Evolutionary conservation across 768 basidiomycete species (phyloP), one percentile per base, ranked within the genome.

Genomic region (Dentipellis sp.): DNA sequence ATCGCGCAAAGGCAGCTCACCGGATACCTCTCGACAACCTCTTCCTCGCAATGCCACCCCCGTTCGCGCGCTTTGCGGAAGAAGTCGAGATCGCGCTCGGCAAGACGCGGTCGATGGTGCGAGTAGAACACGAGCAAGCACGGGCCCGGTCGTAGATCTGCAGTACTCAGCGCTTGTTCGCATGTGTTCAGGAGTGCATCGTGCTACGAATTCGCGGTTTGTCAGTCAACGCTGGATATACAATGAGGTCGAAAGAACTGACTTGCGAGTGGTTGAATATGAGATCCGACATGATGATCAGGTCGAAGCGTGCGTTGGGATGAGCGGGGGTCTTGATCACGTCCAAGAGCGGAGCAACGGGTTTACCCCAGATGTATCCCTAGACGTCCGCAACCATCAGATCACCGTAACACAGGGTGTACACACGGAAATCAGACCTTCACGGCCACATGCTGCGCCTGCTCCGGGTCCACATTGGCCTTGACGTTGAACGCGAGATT

Each of bases 181-280:
- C 91, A 92, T 0, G 91, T 85, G 21, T 74, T 74, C 7, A 97
- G 76, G 17, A 97, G 73, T 0, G 90, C 88, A 34, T 84, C 82
- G 65, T 97, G 94, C 86, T 95, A 23, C 39, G 48, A 47, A 22
- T 1, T 19, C 29, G 29, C 29, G 29, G 29, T 3, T 29, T 29
- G 29, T 29, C 3, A 29, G 29, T 29, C 6, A 29, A 29, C 3
- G 6, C 3, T 29, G 29, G 29, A 29, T 3, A 29, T 29, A 29
- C 1, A 34, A 3, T 2, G 39, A 19, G 23, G 38, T n/a, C 29
- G 46, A 42, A 29, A 49, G 19, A 11, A 56, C 73, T 37, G 59
- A 87, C 91, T 74, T 94, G 91, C 1, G 93, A 93, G 63, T 95
- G 94, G 63, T 94, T 97, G 71, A 95, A 97, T 36, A 97, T 81